phyloP scores from a whole-genome alignment of 805 yeast species.

The Ogataea neopini region DNA sequence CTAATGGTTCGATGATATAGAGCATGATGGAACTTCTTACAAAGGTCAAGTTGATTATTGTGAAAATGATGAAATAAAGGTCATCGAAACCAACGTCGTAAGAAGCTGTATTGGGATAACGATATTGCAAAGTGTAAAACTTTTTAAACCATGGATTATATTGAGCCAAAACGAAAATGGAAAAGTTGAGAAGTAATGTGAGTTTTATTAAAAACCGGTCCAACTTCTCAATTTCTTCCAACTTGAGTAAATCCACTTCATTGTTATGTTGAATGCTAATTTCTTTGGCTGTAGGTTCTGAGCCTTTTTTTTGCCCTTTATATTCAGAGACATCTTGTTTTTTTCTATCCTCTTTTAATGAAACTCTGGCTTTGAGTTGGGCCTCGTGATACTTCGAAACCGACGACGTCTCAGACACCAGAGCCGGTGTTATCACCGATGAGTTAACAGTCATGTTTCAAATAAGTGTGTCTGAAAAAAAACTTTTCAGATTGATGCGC shows the following conservation, averaged over 20 bases:
- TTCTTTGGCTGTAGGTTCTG: neutral
- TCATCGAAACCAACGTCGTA: slow-evolving; percentile 64
- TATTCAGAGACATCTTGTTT: neutral
- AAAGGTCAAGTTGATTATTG: slow-evolving; percentile 57
- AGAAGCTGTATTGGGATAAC: slow-evolving; percentile 27
- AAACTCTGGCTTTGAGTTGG: slow-evolving; percentile 8
- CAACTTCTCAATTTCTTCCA: slow-evolving; percentile 16
- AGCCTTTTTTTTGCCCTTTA: neutral
- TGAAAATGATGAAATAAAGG: slow-evolving; percentile 50
- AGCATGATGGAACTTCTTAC: slow-evolving; percentile 63
- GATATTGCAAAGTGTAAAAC: slow-evolving; percentile 45
- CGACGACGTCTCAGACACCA: slow-evolving; percentile 10
- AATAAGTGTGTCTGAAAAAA: neutral
- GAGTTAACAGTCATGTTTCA: slow-evolving; percentile 17
- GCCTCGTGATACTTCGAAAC: slow-evolving; percentile 9
- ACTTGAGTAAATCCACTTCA: slow-evolving; percentile 3
- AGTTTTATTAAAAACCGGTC: slow-evolving; percentile 24
- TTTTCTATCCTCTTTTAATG: slow-evolving; percentile 6
- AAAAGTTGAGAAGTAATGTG: slow-evolving; percentile 19
- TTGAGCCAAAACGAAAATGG: slow-evolving; percentile 19
- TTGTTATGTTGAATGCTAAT: slow-evolving; percentile 1
- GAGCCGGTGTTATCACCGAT: slow-evolving; percentile 4
- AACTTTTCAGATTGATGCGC: slow-evolving; percentile 1
- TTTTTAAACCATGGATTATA: slow-evolving; percentile 33
- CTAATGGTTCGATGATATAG: slow-evolving; percentile 57